Base-by-base conservation (phyloP, 805 yeast genomes). In the Metschnikowia orientalis region DNA sequence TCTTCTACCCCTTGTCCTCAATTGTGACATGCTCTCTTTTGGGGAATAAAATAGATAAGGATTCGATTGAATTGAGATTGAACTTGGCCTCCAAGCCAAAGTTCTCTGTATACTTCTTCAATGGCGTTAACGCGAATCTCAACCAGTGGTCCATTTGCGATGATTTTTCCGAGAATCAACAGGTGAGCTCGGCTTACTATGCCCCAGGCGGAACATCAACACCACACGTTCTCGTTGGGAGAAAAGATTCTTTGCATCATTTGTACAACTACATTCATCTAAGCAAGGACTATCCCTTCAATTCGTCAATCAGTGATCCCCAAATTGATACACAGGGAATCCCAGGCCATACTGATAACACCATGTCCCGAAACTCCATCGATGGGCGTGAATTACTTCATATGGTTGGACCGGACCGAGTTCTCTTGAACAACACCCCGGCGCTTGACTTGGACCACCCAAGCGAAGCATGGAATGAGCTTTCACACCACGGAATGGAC, bases 91-190 rank as follows among this genome's bases (percentile, higher is more conserved):
- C 77, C 37, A 73, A 84, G 24, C 94, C 94, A 4, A 79, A 77
- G 48, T 84, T 84, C 57, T 85, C 89, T 1, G 92, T 84, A 1
- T 80, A 79, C 48, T 83, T 82, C 53, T 62, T 77, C 37, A 71
- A 74, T 45, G 75, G 75, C 11, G 68, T 69, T 32, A 68, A 69
- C 41, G 64, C 70, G 23, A 65, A 71, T 42, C 55, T 69, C 15
- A 79, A 79, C 51, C 83, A 77, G 47, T 81, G 89, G 89, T 78
- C 84, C 1, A 78, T 81, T 16, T 82, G 90, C 56, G 90, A 81
- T 37, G 94, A 84, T 57, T 84, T 84, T 45, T 78, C 86, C 38
- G 92, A 83, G 48, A 89, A 85, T 9, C 87, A 81, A 48, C 90
- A 83, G 51, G 92, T 84, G 5, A 76, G 75, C 34, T 71, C 69